phyloP scores from a whole-genome alignment of 1,284 basidiomycete species.

The Dichomitus squalens region DNA sequence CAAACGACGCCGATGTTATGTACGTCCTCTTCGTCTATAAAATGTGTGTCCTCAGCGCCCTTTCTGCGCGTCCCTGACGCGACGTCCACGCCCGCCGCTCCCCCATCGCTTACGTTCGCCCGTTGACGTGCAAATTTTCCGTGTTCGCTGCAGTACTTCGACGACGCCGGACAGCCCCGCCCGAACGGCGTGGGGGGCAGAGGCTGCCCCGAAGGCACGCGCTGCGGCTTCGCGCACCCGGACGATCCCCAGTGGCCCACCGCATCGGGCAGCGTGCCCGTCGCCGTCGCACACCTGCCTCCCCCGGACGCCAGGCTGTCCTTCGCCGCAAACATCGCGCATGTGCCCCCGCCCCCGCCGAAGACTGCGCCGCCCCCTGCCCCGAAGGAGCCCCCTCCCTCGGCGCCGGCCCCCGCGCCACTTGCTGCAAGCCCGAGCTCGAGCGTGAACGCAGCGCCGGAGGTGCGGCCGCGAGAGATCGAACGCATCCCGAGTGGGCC shows the following conservation, averaged over 20 bases:
- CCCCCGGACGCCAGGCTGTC: not conserved
- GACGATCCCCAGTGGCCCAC: conserved; percentile 28
- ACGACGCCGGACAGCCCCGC: conserved; percentile 15
- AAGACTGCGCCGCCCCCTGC: conserved; percentile 1
- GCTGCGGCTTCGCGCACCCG: conserved; percentile 34
- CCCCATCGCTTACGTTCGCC: not conserved
- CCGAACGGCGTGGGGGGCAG: not conserved
- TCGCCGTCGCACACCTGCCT: conserved; percentile 3
- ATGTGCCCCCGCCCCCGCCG: not conserved
- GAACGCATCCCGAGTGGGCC: conserved; percentile 4
- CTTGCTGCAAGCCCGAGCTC: too few relatives aligned
- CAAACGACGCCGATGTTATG: conserved; percentile 13
- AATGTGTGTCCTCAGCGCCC: too few relatives aligned
- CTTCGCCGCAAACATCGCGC: not conserved
- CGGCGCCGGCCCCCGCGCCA: not conserved
- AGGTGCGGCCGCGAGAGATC: not conserved
- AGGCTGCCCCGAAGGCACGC: conserved; percentile 12
- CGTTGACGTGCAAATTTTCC: not conserved
- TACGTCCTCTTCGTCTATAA: conserved; percentile 11
- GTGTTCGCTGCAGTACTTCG: conserved; percentile 13
- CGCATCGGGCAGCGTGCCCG: not conserved
- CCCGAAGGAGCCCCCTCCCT: conserved; percentile 3
- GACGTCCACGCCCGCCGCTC: too few relatives aligned
- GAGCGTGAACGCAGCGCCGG: not conserved
- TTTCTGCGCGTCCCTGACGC: too few relatives aligned